These are phyloP conservation scores for Epipyxis sp. DNA, from an alignment of 108 stramenopile genomes.

Conservation along the genomic window DNA sequence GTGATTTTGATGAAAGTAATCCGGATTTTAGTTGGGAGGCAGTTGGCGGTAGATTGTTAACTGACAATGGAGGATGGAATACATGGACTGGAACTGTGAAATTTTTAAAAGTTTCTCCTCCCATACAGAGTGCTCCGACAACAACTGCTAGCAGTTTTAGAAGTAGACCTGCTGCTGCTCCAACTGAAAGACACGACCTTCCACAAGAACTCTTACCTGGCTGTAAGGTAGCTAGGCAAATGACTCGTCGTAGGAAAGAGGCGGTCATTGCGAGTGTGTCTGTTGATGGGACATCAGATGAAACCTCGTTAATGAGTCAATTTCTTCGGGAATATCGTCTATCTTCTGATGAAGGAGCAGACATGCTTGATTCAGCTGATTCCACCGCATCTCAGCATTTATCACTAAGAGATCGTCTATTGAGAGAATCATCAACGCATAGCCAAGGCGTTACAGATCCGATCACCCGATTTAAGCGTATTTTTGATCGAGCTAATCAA, in stretches of 20 bases:
- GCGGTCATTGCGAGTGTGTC: background rate
- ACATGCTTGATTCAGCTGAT: too few relatives aligned
- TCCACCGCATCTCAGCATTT: too few relatives aligned
- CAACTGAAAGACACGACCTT: background rate
- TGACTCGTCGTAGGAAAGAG: background rate
- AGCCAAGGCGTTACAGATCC: too few relatives aligned
- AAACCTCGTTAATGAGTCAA: background rate
- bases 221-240: slow-evolving; percentile 17
- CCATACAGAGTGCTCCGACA: too few relatives aligned
- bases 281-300: background rate
- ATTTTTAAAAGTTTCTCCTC: background rate
- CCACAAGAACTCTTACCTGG: slow-evolving; percentile 20
- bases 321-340: too few relatives aligned
- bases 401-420: too few relatives aligned
- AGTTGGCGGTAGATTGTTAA: slow-evolving; percentile 3
- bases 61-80: slow-evolving; percentile 35
- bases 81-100: slow-evolving; percentile 34
- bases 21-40: background rate
- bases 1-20: background rate
- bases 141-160: background rate
- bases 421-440: too few relatives aligned
- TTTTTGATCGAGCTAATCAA: background rate
- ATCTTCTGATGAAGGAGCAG: too few relatives aligned
- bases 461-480: too few relatives aligned
- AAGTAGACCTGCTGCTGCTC: too few relatives aligned